phyloP scores from a whole-genome alignment of 441 rosid species.

The Biscutella auriculata region DNA sequence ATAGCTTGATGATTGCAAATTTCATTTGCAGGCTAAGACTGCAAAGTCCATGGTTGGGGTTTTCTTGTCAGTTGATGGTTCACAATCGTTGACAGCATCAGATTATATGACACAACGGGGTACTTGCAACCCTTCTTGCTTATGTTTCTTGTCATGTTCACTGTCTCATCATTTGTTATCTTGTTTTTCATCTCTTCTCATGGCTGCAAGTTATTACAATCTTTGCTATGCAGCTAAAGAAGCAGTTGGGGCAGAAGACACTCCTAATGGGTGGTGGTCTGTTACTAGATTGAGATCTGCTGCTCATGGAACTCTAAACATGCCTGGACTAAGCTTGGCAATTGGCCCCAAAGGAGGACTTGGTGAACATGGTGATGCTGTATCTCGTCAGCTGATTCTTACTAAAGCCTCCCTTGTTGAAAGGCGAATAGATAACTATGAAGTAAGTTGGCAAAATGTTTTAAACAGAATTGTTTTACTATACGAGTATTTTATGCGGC shows the following conservation, averaged over 20 bases:
- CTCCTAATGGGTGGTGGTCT: constrained; percentile 91
- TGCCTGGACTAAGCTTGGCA: constrained; percentile 68
- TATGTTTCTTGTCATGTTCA: constrained; percentile 3
- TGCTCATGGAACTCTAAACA: constrained; percentile 87
- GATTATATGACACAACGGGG: constrained; percentile 84
- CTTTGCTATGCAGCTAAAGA: constrained; percentile 59
- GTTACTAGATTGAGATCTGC: constrained; percentile 91
- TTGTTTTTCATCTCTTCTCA: not conserved
- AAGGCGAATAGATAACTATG: constrained; percentile 96
- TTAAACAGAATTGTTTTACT: not conserved
- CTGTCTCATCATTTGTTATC: not conserved
- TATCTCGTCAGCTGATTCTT: constrained; percentile 79
- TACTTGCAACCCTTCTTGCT: constrained; percentile 21
- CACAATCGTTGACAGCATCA: constrained; percentile 48
- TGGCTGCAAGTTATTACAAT: not conserved
- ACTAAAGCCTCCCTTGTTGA: constrained; percentile 88
- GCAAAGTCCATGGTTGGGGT: constrained; percentile 85
- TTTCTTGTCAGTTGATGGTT: constrained; percentile 59
- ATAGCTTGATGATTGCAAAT: constrained; percentile 6
- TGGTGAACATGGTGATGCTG: constrained; percentile 94
- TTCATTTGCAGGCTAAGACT: constrained; percentile 66
- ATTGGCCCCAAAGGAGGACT: constrained; percentile 95
- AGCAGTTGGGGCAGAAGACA: constrained; percentile 88
- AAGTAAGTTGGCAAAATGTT: constrained; percentile 61
- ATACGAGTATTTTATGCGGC: not conserved